Evolutionary conservation across 345 rosid species (phyloP), one percentile per base, ranked within the genome.

Genomic region (Gossypium stocksii): DNA sequence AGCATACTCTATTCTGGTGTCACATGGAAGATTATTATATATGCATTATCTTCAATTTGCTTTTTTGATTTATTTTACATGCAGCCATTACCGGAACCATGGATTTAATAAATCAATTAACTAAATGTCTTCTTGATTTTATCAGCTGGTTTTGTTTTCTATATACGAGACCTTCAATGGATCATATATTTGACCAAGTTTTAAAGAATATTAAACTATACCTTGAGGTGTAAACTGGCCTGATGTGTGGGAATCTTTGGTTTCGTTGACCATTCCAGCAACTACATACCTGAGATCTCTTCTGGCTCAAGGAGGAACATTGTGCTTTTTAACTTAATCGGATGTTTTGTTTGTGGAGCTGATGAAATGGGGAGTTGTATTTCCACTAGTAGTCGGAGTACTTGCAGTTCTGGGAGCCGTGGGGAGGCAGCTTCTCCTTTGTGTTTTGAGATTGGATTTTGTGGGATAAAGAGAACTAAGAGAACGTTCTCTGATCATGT

Each of bases 301-400:
- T 76, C 75, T 79, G 79, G 67, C 59, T 65, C 75, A 77, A 79
- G 76, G 74, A 78, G 74, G 70, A 77, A 79, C 76, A 77, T 77
- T 81, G n/a, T 71, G 44, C 7, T 51, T 60, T 60, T 60, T 67
- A 49, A 48, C 75, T 67, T 29, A 58, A 79, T 73, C 44, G 45
- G 80, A 83, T 78, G 86, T 80, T 71, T 79, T 77, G 74, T 57
- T 81, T 80, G 82, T 76, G 78, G 75, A 68, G 56, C 82, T 83
- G 85, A 83, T 71, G 77, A 83, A 85, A 96, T 96, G 99, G 99
- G 99, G 66, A 85, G 87, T 81, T 93, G 98, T 86, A 87, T 91
- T 41, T 96, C 99, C 3, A 90, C 92, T 49, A 88, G 98, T 80
- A 88, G 94, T 80, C 85, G 74, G 84, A 90, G 90, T 84, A 82